These are phyloP conservation scores for Termitomyces sp. DNA, from an alignment of 768 basidiomycete genomes.

Conservation along the genomic window DNA sequence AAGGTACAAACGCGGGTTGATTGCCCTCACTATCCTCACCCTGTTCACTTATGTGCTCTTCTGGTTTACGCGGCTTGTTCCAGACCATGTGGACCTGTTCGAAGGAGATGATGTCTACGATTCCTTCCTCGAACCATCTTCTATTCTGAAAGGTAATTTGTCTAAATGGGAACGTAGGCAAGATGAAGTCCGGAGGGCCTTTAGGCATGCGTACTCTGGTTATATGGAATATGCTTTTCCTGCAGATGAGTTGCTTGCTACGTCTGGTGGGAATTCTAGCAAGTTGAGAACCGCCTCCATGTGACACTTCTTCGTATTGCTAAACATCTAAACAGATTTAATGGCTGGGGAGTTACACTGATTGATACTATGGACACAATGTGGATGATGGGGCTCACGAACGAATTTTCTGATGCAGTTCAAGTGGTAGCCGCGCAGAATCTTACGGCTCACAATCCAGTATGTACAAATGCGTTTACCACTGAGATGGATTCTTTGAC, in stretches of 20 bases:
- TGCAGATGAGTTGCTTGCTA: conserved; percentile 47
- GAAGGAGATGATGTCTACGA: neutral
- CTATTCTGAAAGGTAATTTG: neutral
- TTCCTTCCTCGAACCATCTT: neutral
- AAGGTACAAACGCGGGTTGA: neutral
- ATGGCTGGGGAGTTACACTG: conserved; percentile 56
- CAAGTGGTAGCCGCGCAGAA: conserved; percentile 40
- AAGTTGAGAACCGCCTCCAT: conserved; percentile 38
- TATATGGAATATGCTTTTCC: conserved; percentile 47
- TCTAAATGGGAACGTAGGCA: conserved; percentile 36
- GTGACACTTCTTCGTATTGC: neutral
- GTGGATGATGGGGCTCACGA: conserved; percentile 71
- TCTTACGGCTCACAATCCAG: conserved; percentile 27
- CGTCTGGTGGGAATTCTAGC: conserved; percentile 38
- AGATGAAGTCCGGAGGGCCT: conserved; percentile 45
- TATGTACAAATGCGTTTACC: conserved; percentile 17
- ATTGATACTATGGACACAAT: conserved; percentile 80
- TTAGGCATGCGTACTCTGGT: conserved; percentile 50
- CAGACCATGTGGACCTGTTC: neutral
- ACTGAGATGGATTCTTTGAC: neutral
- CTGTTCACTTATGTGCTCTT: neutral
- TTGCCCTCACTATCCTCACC: neutral
- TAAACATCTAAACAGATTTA: conserved; percentile 20
- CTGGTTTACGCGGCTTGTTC: neutral
- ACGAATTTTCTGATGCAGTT: conserved; percentile 60